These are phyloP conservation scores for Phoenix dactylifera DNA, from an alignment of 176 grass and related monocot species.

Conservation along the genomic window DNA sequence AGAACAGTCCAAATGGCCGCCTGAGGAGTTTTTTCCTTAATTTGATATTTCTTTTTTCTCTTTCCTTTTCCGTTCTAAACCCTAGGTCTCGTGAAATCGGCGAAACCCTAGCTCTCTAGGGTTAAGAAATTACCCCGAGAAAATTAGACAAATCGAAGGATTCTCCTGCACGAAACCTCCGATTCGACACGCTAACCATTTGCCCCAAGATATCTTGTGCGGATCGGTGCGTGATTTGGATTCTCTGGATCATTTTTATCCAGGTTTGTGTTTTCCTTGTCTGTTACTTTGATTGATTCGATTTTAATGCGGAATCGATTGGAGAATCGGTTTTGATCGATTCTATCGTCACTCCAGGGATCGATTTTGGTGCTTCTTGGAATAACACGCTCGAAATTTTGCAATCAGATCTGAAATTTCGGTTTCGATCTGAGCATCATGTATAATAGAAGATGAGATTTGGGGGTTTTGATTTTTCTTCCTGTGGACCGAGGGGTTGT, in stretches of 20 bases:
- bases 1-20: not conserved
- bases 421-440: conserved; percentile 21
- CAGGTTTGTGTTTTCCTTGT: conserved; percentile 15
- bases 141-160: conserved; percentile 17
- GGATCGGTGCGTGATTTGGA: conserved; percentile 21
- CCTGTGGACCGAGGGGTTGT: conserved; percentile 28
- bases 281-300: conserved; percentile 6
- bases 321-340: conserved; percentile 14
- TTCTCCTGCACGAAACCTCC: conserved; percentile 16
- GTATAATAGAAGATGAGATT: conserved; percentile 61
- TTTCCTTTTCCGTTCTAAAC: conserved; percentile 26
- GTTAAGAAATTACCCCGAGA: conserved; percentile 23
- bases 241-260: conserved; percentile 3
- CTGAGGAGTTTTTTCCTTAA: conserved; percentile 8
- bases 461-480: conserved; percentile 15
- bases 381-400: conserved; percentile 32
- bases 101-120: conserved; percentile 30
- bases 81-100: conserved; percentile 30
- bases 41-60: conserved; percentile 10
- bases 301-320: conserved; percentile 1
- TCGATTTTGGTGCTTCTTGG: conserved; percentile 22
- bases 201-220: conserved; percentile 13
- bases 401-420: conserved; percentile 33
- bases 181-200: conserved; percentile 8
- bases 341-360: conserved; percentile 14